These are phyloP conservation scores for Domatiomyces globalis DNA, from an alignment of 2,329 filamentous ascomycete species.

Conservation along the genomic window DNA sequence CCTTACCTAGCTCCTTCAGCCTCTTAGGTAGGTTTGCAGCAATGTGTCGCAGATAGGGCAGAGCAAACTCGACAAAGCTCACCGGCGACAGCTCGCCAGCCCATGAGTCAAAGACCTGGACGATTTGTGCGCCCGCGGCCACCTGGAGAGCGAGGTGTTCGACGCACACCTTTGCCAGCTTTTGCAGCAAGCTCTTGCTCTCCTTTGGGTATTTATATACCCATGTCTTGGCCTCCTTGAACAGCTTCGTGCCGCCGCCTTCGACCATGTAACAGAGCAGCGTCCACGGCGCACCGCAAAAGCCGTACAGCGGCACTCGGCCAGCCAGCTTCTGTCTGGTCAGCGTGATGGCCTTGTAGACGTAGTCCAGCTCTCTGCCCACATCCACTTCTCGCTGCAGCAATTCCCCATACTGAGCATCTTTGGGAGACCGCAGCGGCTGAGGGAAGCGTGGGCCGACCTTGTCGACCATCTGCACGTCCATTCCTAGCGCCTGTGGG, in stretches of 20 bases:
- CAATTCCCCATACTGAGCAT: constrained; percentile 68
- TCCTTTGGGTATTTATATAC: constrained; percentile 77
- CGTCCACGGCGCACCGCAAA: constrained; percentile 95
- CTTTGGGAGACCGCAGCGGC: constrained; percentile 63
- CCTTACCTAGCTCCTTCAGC: constrained; percentile 58
- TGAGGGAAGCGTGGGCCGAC: constrained; percentile 90
- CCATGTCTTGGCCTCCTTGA: constrained; percentile 91
- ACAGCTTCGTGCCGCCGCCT: constrained; percentile 88
- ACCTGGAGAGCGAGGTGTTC: constrained; percentile 90
- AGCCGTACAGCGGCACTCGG: constrained; percentile 83
- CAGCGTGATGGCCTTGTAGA: constrained; percentile 87
- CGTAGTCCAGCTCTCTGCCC: constrained; percentile 71
- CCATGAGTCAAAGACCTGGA: constrained; percentile 98
- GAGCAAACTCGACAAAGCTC: constrained; percentile 69
- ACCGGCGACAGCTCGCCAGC: constrained; percentile 79
- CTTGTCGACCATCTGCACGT: constrained; percentile 96
- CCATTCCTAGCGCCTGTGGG: constrained; percentile 95
- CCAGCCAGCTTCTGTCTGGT: constrained; percentile 79
- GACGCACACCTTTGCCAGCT: constrained; percentile 87
- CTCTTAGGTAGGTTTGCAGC: constrained; percentile 62
- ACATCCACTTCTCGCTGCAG: constrained; percentile 71
- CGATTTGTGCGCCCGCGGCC: constrained; percentile 79
- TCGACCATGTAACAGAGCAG: constrained; percentile 98
- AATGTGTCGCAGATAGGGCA: constrained; percentile 78
- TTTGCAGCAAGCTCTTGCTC: constrained; percentile 67